phyloP scores from a whole-genome alignment of 2,329 filamentous ascomycete species.

The Metarhizium humberi region DNA sequence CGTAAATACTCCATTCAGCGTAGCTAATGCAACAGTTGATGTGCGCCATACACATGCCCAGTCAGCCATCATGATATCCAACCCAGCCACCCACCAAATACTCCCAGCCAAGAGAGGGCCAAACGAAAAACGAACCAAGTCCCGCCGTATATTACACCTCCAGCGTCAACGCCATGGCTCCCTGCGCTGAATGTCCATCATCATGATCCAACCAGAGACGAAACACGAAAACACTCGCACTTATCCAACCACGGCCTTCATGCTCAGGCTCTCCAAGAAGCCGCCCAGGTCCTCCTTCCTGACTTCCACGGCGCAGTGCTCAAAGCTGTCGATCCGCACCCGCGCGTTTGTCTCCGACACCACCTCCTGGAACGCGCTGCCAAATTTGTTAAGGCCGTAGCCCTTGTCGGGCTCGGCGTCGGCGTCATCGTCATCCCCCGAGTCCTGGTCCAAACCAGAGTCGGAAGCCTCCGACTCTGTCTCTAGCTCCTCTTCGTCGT shows the following conservation, averaged over 20 bases:
- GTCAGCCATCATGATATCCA: neutral
- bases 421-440: constrained; percentile 44
- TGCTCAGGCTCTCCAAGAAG: constrained; percentile 85
- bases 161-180: neutral
- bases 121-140: neutral
- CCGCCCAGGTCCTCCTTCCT: constrained; percentile 86
- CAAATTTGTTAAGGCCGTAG: constrained; percentile 80
- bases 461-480: constrained; percentile 34
- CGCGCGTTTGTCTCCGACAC: constrained; percentile 82
- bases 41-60: constrained; percentile 1
- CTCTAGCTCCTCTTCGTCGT: constrained; percentile 40
- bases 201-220: neutral
- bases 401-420: constrained; percentile 48
- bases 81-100: neutral
- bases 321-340: constrained; percentile 91
- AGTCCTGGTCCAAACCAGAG: constrained; percentile 34
- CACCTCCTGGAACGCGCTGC: constrained; percentile 91
- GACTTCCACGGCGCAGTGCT: constrained; percentile 97
- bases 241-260: constrained; percentile 72
- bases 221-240: neutral
- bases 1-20: constrained; percentile 1
- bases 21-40: constrained; percentile 2
- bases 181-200: neutral
- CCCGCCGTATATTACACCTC: neutral
- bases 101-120: neutral